phyloP scores from a whole-genome alignment of 306 rosid genomes.

The Carpinus fangiana region DNA sequence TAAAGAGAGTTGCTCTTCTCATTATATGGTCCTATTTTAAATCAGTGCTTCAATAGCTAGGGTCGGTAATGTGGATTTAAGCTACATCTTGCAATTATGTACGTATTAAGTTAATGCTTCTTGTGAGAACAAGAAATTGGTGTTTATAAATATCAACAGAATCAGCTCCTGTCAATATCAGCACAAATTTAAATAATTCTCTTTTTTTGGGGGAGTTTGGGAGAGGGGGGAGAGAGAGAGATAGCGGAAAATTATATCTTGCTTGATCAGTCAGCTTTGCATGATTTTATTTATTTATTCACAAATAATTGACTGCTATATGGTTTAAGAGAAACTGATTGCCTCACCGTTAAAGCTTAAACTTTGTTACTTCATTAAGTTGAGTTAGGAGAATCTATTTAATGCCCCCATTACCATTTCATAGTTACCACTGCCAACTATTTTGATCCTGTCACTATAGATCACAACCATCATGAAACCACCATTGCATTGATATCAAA shows the following conservation, averaged over 20 bases:
- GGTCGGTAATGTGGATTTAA: background rate
- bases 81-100: background rate
- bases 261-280: background rate
- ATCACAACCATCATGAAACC: too few species aligned
- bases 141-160: background rate
- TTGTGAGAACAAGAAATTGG: background rate
- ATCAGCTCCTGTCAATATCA: background rate
- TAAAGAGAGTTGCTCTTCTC: slow-evolving; percentile 6
- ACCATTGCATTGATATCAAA: background rate
- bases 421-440: background rate
- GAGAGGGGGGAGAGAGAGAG: background rate
- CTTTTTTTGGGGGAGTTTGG: background rate
- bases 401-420: background rate
- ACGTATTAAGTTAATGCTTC: background rate
- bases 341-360: background rate
- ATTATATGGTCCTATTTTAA: slow-evolving; percentile 10
- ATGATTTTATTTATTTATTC: background rate
- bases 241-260: background rate
- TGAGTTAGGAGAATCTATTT: background rate
- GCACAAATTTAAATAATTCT: background rate
- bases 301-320: background rate
- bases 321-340: background rate
- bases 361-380: background rate
- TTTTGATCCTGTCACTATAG: too few species aligned
- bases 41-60: slow-evolving; percentile 6